Evolutionary conservation across 2,329 filamentous ascomycete species (phyloP), one percentile per base, ranked within the genome.

Genomic region (Fusarium verrucosum): DNA sequence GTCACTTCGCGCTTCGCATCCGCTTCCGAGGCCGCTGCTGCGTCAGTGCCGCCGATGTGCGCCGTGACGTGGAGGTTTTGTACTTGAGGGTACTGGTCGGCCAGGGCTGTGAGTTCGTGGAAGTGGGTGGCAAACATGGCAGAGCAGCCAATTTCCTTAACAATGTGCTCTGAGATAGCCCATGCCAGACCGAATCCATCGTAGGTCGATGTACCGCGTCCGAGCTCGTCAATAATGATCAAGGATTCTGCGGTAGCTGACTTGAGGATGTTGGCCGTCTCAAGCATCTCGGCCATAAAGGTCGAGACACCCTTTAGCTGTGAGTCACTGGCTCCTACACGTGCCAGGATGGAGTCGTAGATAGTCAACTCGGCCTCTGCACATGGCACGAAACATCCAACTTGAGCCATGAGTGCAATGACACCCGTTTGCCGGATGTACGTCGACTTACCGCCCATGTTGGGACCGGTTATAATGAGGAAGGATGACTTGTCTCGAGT

Each of bases 241-340:
- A 99, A 85, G 6, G 92, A 97, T 75, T 99, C 95, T 28, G 90
- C 88, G 0, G 95, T 99, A 3, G 95, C 95, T 0, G 92, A 96
- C 80, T 98, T 98, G 73, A 99, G 88, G 66, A 99, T 99, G 75
- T 98, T 98, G 68, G 95, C 93, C 2, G 95, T 99, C 77, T 99
- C 95, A 20, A 99, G 86, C 95, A 99, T 99, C 80, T 99, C 95
- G 3, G 95, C 95, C 96, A 99, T 99, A 78, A 99, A 99, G 0
- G 95, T 99, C 5, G 92, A 97, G 3, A 99, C 95, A 32, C 95
- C 95, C 79, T 98, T 98, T 64, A 99, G 89, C 77, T 98, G 95
- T 8, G 92, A 96, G 78, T 99, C 96, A 70, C 91, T 95, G 8
- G 95, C 96, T 37, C 96, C 95, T 0, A 99, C 95, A 70, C 95